Evolutionary conservation across 345 rosid species (phyloP), one percentile per base, ranked within the genome.

Genomic region (Tarenaya hassleriana): DNA sequence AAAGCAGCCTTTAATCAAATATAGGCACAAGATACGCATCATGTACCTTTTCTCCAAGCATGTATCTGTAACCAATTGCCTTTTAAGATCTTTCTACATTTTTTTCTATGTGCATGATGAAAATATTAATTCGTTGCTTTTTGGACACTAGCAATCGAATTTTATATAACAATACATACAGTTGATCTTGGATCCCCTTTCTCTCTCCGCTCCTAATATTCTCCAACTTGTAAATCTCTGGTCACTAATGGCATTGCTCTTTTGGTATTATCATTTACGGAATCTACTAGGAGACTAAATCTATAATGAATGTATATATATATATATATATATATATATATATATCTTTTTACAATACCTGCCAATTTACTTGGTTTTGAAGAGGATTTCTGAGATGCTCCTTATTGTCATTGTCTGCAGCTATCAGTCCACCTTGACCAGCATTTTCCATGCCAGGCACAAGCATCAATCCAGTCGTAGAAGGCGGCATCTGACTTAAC

Each of bases 311-410:
- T n/a, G n/a, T n/a, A 35, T 38, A 16, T 10, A 19, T 24, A 5
- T 24, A 24, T 24, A 19, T 15, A 45, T 14, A 38, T 18, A 35
- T 38, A 16, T 10, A 19, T 24, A 5, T 24, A 24, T 24, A 19
- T 15, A 45, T 14, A 38, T 18, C 52, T 41, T 17, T 13, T 16
- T 35, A 19, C 43, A 57, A 19, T 71, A 86, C 97, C 95, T 89
- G 90, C 86, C 81, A 79, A 69, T 73, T 69, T 53, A 73, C 55
- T 58, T 81, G 88, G 37, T 63, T 34, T 12, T 73, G 68, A 42
- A 68, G 50, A 73, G 80, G 67, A 67, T 66, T 60, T 57, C 61
- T 74, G 47, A 58, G 50, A 21, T 60, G 71, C 41, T 70, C 77
- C 51, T 64, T 71, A 10, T 43, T 40, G 37, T 47, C 49, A 62